Conservation (phyloP, 768 basidiomycete species). For the Wakefieldia striispora region DNA sequence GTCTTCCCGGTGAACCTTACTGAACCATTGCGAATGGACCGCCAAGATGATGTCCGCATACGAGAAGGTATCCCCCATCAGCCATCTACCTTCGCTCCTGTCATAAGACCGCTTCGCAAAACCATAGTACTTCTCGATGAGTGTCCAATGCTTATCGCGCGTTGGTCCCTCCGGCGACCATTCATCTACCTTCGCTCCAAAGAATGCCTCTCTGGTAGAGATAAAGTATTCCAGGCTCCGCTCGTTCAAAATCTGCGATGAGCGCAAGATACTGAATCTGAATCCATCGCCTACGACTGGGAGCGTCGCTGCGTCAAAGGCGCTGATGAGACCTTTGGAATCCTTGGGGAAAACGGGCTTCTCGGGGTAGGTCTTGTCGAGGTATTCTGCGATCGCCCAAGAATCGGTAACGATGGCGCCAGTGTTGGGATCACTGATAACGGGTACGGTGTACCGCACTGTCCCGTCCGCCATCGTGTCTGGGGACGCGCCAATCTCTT, state of each 20-base stretch:
- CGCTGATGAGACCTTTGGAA: conserved; percentile 22
- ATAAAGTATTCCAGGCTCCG: conserved; percentile 39
- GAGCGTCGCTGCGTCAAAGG: conserved; percentile 10
- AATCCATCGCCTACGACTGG: conserved; percentile 1
- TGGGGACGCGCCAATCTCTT: conserved; percentile 26
- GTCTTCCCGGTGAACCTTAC: conserved; percentile 17
- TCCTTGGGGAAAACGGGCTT: conserved; percentile 27
- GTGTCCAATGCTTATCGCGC: conserved; percentile 29
- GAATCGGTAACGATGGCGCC: conserved; percentile 30
- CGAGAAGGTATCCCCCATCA: conserved; percentile 30
- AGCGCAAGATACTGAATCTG: conserved; percentile 20
- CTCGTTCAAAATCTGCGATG: conserved; percentile 30
- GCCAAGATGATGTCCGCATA: conserved; percentile 33
- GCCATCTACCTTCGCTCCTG: conserved; percentile 24
- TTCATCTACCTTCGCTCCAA: conserved; percentile 39
- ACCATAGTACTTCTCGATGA: conserved; percentile 13
- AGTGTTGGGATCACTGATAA: conserved; percentile 33
- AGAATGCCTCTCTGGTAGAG: conserved; percentile 28
- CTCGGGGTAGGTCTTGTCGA: conserved; percentile 35
- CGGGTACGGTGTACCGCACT: conserved; percentile 32
- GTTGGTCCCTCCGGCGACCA: conserved; percentile 36
- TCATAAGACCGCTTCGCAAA: conserved; percentile 21
- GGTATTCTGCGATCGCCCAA: conserved; percentile 33
- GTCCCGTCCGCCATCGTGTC: conserved; percentile 18
- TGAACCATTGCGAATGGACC: conserved; percentile 11